These are phyloP conservation scores for Ophiostoma angusticollis DNA, from an alignment of 2,329 filamentous ascomycete genomes.

Conservation along the genomic window DNA sequence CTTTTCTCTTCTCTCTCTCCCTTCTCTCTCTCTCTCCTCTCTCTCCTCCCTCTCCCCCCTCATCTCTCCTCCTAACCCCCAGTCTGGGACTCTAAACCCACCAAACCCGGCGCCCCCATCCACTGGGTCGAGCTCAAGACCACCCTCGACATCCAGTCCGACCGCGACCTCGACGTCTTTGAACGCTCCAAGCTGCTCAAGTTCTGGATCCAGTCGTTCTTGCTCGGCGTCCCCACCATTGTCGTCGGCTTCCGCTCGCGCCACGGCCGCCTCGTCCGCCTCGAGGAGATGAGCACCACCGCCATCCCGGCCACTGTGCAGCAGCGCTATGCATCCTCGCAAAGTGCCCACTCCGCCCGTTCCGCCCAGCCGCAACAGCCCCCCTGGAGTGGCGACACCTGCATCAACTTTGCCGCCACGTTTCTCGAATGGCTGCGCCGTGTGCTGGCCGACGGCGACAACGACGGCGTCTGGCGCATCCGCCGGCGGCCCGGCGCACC, in stretches of 20 bases:
- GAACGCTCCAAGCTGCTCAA: conserved; percentile 87
- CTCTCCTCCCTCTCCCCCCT: background rate
- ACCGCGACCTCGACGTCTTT: conserved; percentile 60
- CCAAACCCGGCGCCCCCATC: conserved; percentile 49
- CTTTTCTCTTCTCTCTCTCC: background rate
- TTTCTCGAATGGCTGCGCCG: conserved; percentile 62
- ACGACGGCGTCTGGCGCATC: conserved; percentile 67
- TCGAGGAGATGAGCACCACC: conserved; percentile 71
- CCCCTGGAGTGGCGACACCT: conserved; percentile 79
- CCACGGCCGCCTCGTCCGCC: conserved; percentile 54
- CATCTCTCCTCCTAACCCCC: conserved; percentile 6
- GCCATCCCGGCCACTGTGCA: conserved; percentile 56
- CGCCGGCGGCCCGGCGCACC: conserved; percentile 48
- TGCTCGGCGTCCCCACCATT: conserved; percentile 84
- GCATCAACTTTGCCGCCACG: conserved; percentile 74
- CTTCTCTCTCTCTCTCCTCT: background rate
- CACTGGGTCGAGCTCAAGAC: conserved; percentile 97
- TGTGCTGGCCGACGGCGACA: conserved; percentile 27
- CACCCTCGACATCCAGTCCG: conserved; percentile 54
- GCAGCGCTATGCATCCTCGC: too few relatives aligned
- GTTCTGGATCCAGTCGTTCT: conserved; percentile 93
- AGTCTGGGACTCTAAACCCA: conserved; percentile 78
- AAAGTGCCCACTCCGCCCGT: too few relatives aligned
- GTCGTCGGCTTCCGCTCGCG: conserved; percentile 75
- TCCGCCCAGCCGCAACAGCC: background rate